A percentile compares a stretch with the other conserved stretches of the same genome.
phyloP scores from a whole-genome alignment of 23 red algal species.

The Gracilariopsis chorda region DNA sequence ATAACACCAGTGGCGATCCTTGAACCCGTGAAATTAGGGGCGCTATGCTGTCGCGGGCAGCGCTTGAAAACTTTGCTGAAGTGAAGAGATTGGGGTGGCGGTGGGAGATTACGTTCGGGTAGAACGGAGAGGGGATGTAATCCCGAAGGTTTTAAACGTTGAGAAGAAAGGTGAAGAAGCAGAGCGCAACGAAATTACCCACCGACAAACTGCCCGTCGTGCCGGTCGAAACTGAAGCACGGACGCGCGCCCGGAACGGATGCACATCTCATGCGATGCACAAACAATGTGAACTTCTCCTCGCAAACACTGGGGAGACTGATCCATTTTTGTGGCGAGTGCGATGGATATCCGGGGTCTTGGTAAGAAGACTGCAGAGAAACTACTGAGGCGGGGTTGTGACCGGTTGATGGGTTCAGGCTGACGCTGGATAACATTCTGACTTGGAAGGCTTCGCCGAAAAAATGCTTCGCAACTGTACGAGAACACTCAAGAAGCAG shows the following conservation, averaged over 20 bases:
- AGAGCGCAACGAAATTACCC: not conserved
- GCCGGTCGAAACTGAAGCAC: not conserved
- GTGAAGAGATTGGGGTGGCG: conserved; percentile 31
- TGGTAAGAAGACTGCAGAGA: conserved; percentile 9
- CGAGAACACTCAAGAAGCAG: not conserved
- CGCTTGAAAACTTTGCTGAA: conserved; percentile 71
- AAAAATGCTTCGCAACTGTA: conserved; percentile 7
- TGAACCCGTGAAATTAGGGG: conserved; percentile 34
- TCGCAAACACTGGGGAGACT: conserved; percentile 32
- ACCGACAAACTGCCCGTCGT: conserved; percentile 20
- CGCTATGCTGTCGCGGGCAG: conserved; percentile 47
- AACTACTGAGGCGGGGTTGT: conserved; percentile 34
- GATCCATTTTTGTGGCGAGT: conserved; percentile 6
- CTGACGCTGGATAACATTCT: conserved; percentile 22
- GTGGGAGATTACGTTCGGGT: conserved; percentile 36
- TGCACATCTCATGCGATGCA: conserved; percentile 2
- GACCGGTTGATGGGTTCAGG: conserved; percentile 10
- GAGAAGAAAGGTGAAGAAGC: not conserved
- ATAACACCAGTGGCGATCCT: conserved; percentile 76
- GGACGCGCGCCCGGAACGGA: not conserved
- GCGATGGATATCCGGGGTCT: conserved; percentile 65
- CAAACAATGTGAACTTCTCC: conserved; percentile 6
- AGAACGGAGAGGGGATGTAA: conserved; percentile 61
- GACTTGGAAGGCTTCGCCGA: conserved; percentile 5
- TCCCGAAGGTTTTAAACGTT: conserved; percentile 49